phyloP scores from a whole-genome alignment of 345 rosid genomes.

The Triadica sebifera region DNA sequence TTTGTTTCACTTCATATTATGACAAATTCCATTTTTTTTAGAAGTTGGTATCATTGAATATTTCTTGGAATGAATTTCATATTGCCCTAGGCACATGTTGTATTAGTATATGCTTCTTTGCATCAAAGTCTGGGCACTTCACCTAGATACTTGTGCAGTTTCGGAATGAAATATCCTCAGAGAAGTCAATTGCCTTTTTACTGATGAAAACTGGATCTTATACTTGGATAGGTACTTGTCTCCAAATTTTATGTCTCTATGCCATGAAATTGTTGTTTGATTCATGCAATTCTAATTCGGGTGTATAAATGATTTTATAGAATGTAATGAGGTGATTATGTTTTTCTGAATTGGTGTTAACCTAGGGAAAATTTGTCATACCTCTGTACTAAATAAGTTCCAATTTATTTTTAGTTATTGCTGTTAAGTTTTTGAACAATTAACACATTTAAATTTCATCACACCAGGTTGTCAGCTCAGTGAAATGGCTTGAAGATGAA shows the following conservation, averaged over 20 bases:
- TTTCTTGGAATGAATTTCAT: neutral
- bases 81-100: neutral
- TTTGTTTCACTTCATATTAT: neutral
- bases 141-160: too few relatives aligned
- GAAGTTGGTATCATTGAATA: neutral
- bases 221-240: neutral
- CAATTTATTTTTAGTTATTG: conserved; percentile 7
- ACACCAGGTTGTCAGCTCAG: conserved; percentile 88
- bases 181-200: neutral
- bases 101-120: neutral
- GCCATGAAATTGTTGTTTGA: neutral
- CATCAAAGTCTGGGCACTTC: neutral
- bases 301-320: neutral
- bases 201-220: neutral
- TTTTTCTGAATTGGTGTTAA: conserved; percentile 4
- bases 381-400: neutral
- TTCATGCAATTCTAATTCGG: neutral
- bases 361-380: neutral
- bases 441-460: conserved; percentile 4
- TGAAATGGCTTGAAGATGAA: conserved; percentile 99
- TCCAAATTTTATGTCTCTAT: neutral
- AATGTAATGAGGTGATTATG: neutral
- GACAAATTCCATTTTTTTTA: neutral
- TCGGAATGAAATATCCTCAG: neutral
- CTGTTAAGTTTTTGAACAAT: neutral